Percentiles rank a stretch among this genome's conserved stretches.
phyloP scores from a whole-genome alignment of 768 basidiomycete species.

The Leccinum truebloodii region DNA sequence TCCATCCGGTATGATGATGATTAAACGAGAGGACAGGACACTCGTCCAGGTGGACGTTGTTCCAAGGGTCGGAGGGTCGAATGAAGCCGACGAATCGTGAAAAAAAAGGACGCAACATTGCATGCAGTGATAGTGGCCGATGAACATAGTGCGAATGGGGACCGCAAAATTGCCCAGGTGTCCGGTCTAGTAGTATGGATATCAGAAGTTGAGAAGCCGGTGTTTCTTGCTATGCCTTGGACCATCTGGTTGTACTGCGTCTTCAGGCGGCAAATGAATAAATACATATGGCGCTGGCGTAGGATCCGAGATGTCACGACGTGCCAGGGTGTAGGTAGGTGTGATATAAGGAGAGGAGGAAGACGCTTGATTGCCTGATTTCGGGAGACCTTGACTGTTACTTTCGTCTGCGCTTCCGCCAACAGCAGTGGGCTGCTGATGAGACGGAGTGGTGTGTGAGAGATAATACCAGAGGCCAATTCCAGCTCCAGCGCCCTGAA shows the following conservation, averaged over 20 bases:
- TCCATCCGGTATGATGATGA: slow-evolving; percentile 19
- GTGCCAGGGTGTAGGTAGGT: slow-evolving; percentile 61
- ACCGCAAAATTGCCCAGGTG: background rate
- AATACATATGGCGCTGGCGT: slow-evolving; percentile 14
- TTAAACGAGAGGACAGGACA: slow-evolving; percentile 36
- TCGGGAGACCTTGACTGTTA: slow-evolving; percentile 14
- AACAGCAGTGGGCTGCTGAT: slow-evolving; percentile 58
- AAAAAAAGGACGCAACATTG: slow-evolving; percentile 4
- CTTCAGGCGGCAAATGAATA: slow-evolving; percentile 12
- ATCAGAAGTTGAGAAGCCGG: slow-evolving; percentile 13
- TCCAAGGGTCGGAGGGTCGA: slow-evolving; percentile 13
- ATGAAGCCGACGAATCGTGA: slow-evolving; percentile 3
- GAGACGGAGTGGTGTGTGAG: slow-evolving; percentile 48
- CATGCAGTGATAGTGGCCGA: slow-evolving; percentile 6
- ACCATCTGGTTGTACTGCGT: slow-evolving; percentile 1
- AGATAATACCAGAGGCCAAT: slow-evolving; percentile 62
- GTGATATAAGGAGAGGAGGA: slow-evolving; percentile 45
- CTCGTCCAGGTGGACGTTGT: slow-evolving; percentile 25
- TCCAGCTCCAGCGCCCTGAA: slow-evolving; percentile 52
- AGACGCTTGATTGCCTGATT: slow-evolving; percentile 14
- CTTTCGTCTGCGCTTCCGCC: slow-evolving; percentile 61
- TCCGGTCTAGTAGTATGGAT: background rate
- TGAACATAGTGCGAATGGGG: slow-evolving; percentile 5
- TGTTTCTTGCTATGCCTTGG: slow-evolving; percentile 16
- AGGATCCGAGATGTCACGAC: slow-evolving; percentile 33